Conservation (phyloP, 257 asterid genomes). For the Solanum rostratum region DNA sequence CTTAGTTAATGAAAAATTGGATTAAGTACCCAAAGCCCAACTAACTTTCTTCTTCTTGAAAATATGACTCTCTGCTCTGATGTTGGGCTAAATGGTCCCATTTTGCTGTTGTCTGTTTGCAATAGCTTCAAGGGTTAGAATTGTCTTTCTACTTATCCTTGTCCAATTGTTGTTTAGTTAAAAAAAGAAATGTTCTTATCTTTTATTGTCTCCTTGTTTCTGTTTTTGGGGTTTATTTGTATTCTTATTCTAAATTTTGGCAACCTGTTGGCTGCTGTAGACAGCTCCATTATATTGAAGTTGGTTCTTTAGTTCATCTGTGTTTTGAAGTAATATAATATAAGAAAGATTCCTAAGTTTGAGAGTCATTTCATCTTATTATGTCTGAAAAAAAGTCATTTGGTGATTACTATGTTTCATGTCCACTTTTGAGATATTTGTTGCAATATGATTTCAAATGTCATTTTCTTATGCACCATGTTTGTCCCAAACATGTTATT, state of each 20-base stretch:
- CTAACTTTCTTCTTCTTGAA: not conserved
- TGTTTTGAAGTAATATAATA: not conserved
- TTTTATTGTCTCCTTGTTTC: not conserved
- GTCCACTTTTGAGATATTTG: conserved; percentile 6
- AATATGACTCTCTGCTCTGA: not conserved
- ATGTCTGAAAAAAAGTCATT: not conserved
- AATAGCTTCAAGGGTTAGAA: not conserved
- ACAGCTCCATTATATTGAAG: not conserved
- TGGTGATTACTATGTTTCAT: not conserved
- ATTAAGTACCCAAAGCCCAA: not conserved
- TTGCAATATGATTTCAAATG: conserved; percentile 5
- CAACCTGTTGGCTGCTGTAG: not conserved
- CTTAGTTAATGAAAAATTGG: not conserved
- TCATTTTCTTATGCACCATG: conserved; percentile 23
- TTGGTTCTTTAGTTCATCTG: not conserved
- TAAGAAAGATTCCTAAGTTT: not conserved
- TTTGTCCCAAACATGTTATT: conserved; percentile 22
- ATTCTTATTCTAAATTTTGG: not conserved
- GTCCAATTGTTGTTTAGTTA: not conserved
- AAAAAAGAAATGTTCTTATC: not conserved
- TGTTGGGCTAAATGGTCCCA: not conserved
- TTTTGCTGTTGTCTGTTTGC: not conserved
- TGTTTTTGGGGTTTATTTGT: not conserved
- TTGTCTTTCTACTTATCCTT: not conserved
- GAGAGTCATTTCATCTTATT: not conserved